phyloP scores from a whole-genome alignment of 2,329 filamentous ascomycete species.

The Diaporthe sp. region DNA sequence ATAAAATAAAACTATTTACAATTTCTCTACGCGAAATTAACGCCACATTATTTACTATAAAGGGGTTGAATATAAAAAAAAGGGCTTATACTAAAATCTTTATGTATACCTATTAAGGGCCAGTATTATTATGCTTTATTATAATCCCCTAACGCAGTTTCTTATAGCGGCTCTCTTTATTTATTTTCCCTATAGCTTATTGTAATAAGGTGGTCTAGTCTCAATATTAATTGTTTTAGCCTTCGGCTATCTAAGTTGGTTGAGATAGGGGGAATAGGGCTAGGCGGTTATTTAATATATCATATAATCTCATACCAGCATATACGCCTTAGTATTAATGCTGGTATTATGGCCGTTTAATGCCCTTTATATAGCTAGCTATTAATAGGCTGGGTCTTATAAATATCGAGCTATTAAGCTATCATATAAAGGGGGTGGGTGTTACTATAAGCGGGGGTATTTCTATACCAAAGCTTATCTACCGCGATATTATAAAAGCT shows the following conservation, averaged over 20 bases:
- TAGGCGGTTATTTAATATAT: not conserved
- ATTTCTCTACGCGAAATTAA: no score
- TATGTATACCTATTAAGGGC: not conserved
- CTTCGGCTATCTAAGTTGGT: not conserved
- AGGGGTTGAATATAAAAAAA: not conserved
- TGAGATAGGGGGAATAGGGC: not conserved
- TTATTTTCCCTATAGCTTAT: not conserved
- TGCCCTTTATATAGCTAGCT: not conserved
- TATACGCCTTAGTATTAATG: not conserved
- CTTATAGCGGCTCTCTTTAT: not conserved
- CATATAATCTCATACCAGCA: not conserved
- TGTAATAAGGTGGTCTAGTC: not conserved
- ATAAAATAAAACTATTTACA: no score
- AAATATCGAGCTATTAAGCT: not conserved
- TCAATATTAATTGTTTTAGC: not conserved
- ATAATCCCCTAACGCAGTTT: not conserved
- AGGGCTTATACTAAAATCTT: not conserved
- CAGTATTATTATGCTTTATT: not conserved
- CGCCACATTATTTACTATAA: not conserved
- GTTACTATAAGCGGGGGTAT: not conserved
- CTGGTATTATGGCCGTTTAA: not conserved
- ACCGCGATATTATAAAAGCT: not conserved
- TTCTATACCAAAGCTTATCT: not conserved
- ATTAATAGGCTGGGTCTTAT: not conserved
- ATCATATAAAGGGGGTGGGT: not conserved